Evolutionary conservation across 2,329 filamentous ascomycete species (phyloP), one percentile per base, ranked within the genome.

Genomic region (Trichoderma atroviride): DNA sequence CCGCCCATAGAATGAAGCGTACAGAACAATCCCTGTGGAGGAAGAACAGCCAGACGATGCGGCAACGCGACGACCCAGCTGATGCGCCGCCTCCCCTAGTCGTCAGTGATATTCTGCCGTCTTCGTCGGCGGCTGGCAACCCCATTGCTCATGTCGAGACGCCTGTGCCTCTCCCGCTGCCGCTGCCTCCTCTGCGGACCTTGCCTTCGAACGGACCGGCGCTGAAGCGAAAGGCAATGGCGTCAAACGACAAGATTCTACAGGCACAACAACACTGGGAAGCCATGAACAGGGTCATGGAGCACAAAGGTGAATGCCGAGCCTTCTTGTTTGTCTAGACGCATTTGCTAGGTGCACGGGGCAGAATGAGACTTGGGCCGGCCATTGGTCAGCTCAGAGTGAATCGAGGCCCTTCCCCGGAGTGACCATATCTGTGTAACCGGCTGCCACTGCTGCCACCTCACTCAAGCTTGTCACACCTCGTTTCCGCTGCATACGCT

Each of bases 211-310:
- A n/a, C 40, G 33, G 58, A 27, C 35, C 47, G 50, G 33, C 65
- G 19, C 11, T 59, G 37, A 69, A 62, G 11, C 55, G 22, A 50
- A 43, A 65, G 5, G 19, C 37, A 16, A 27, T 69, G 43, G 33
- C 63, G 53, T 11, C 55, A 58, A 67, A 59, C 29, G 43, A 53
- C 33, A 74, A 70, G 31, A 79, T 81, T 5, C 24, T 74, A 59
- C 74, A 73, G 4, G 69, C 76, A 22, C 78, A 80, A 67, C 71
- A 70, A 37, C 66, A 75, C 16, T 81, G 79, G 79, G 75, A 77
- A 66, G 60, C 69, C 27, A 71, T 61, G n/a, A 61, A 68, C 27
- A 29, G 22, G 71, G 6, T 70, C 19, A 7, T 16, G 1, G 56
- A 43, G 24, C n/a, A 56, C 4, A 55, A 52, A 58, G 64, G 64